Evolutionary conservation across 129 eudicot species (phyloP), one percentile per base, ranked within the genome.

Genomic region (Glebionis coronaria): DNA sequence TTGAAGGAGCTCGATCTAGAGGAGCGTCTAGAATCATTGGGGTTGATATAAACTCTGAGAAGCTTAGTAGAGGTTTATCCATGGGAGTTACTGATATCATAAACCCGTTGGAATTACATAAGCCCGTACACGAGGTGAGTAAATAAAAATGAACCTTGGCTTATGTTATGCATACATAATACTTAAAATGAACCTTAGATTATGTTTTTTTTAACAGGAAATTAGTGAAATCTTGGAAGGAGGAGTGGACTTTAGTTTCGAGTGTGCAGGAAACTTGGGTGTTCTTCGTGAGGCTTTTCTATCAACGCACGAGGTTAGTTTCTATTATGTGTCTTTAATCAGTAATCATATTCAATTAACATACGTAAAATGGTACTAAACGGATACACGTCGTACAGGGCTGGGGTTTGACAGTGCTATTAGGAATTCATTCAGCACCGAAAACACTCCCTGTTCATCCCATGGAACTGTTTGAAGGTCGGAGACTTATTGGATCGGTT

Each of bases 21-120:
- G 90, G 95, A 56, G 95, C 82, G 23, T 70, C 90, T 3, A 87
- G 74, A 77, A 87, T 87, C 55, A 84, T 87, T 3, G 95, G 95
- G 21, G 82, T 88, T 5, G 95, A 88, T 81, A 75, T 88, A 13
- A 88, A 88, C 59, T 44, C 82, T 1, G 81, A 74, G 57, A 87
- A 87, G 79, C 75, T 77, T 23, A 44, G 4, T 10, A 70, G 14
- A 83, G 89, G 87, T 50, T 46, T 53, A 56, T 54, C 87, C 14
- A 77, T 84, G 72, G 95, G 95, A 61, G 77, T 87, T 44, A 87
- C 90, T 4, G 85, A 87, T 61, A 79, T 80, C 69, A 59, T 87
- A 23, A 81, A 87, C 73, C 87, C 95, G 4, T 59, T 52, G 55
- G 82, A 81, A 3, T 44, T 79, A 11, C 69, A 65, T 40, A 74